Evolutionary conservation across 441 rosid species (phyloP), one percentile per base, ranked within the genome.

Genomic region (Geranium incanum): DNA sequence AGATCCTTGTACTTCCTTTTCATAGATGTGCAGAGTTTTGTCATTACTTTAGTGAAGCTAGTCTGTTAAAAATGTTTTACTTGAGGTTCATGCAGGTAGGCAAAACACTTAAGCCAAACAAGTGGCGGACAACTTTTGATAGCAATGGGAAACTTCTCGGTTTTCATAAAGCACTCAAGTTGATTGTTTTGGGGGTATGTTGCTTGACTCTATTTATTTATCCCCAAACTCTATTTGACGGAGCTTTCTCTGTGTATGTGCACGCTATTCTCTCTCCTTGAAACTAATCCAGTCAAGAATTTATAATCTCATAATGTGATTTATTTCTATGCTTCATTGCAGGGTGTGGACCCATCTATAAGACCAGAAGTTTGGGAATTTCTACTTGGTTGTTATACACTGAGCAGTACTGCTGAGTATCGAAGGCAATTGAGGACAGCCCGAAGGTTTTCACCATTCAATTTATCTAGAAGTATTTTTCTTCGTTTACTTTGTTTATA

Each of bases 291-390:
- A 23, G 19, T 69, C 11, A 70, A 16, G 70, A 64, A 36, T 6
- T 13, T 73, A 13, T 71, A 70, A 38, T 57, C 67, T 71, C 63
- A 41, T 15, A 6, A 37, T 74, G 8, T 67, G 36, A 37, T 75
- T 57, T 9, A 77, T 69, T 67, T 72, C 36, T 76, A 73, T 87
- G 68, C 78, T 80, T 41, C 66, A 76, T 83, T 69, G 12, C 74
- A 95, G 99, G 98, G 97, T 62, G 86, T 92, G 60, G 95, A 95
- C 84, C 98, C 95, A 79, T 87, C 97, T 55, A 88, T 92, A 74
- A 84, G 99, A 76, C 81, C 97, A 77, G 96, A 90, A 76, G 98
- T 95, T 79, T 95, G 99, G 99, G 99, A 95, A 77, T 95, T 92
- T 87, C 82, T 95, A 60, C 98, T 95, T 74, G 98, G 99, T 33